Evolutionary conservation across 371 early-diverging fungal species (phyloP).

Genomic region (Lichtheimia corymbifera): DNA sequence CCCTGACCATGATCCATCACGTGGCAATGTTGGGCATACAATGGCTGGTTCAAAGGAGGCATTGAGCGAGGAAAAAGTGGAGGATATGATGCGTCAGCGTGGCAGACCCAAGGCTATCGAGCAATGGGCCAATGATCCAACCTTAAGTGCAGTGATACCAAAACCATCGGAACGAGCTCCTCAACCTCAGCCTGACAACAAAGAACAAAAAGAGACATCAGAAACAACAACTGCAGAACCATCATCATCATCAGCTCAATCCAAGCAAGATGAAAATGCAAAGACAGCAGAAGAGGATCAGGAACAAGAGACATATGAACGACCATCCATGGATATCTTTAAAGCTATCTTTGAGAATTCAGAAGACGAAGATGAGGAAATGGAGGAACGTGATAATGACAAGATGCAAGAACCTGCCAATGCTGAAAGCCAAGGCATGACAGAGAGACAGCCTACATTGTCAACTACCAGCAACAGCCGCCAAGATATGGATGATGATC

Average conservation of each 20-base stretch:
- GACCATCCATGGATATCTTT: constrained; percentile 87
- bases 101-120: constrained; percentile 7
- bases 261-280: constrained; percentile 3
- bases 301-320: constrained; percentile 57
- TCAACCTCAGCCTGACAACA: not conserved
- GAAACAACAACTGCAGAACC: constrained; percentile 3
- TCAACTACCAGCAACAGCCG: too few relatives aligned
- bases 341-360: constrained; percentile 82
- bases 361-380: constrained; percentile 58
- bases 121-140: constrained; percentile 29
- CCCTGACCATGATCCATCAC: constrained; percentile 50
- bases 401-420: constrained; percentile 9
- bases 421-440: constrained; percentile 3
- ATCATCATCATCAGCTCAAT: constrained; percentile 7
- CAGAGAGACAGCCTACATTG: not conserved
- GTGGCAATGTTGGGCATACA: constrained; percentile 28
- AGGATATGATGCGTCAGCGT: constrained; percentile 46
- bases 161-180: constrained; percentile 41
- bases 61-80: constrained; percentile 63
- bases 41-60: constrained; percentile 48
- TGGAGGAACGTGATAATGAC: constrained; percentile 27
- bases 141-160: constrained; percentile 37
- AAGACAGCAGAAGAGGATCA: constrained; percentile 15
- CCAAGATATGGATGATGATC: constrained; percentile 3
- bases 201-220: not conserved